Conservation (phyloP, 352 stramenopile species). For the Blastocystis hominis region DNA sequence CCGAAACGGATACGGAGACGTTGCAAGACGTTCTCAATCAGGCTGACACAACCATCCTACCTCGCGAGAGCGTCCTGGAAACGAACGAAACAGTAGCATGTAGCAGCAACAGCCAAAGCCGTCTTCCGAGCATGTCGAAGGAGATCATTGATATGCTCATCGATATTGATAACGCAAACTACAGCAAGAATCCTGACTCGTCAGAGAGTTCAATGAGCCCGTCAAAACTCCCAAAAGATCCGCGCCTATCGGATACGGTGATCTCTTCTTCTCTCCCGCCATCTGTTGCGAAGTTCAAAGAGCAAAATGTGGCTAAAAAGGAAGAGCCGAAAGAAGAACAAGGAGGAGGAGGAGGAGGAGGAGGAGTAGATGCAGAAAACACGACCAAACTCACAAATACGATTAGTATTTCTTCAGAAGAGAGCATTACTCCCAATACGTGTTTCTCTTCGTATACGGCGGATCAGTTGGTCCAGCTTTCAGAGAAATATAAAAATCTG, state of each 20-base stretch:
- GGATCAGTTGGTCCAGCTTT: neutral
- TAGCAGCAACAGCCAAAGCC: neutral
- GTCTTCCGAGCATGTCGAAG: neutral
- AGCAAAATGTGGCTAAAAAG: no score
- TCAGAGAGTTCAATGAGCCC: no score
- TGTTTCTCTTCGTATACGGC: neutral
- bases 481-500: neutral
- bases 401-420: no score
- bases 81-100: neutral
- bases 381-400: no score
- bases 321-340: neutral
- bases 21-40: constrained; percentile 1
- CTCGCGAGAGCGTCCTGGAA: neutral
- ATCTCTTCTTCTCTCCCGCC: no score
- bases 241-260: no score
- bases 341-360: neutral
- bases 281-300: no score
- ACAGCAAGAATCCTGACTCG: neutral
- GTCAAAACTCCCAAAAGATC: no score
- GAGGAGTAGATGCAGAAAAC: no score
- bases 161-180: constrained; percentile 35
- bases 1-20: neutral
- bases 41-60: neutral
- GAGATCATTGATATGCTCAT: constrained; percentile 33
- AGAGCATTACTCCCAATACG: constrained; percentile 6